Conservation (phyloP, 345 rosid species). For the Litchi chinensis region DNA sequence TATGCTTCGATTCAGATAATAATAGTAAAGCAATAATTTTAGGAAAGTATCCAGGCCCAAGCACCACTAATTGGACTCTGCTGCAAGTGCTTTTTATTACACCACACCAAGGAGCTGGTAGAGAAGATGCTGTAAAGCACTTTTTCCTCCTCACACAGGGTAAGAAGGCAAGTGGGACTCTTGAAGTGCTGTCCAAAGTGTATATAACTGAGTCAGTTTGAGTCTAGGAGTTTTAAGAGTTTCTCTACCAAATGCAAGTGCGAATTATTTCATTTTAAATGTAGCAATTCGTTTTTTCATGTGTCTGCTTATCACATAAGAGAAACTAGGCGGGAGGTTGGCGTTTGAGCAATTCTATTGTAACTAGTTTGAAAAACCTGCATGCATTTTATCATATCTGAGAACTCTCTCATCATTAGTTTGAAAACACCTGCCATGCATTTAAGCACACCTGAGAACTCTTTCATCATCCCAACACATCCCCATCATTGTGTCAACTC, state of each 20-base stretch:
- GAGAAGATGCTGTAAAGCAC: constrained; percentile 4
- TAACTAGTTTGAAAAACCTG: constrained; percentile 5
- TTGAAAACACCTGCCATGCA: background rate
- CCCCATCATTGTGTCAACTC: background rate
- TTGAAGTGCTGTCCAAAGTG: background rate
- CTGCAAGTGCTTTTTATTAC: background rate
- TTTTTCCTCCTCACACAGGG: background rate
- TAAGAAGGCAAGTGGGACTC: background rate
- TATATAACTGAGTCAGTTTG: constrained; percentile 14
- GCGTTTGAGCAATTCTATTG: constrained; percentile 4
- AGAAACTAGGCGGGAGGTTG: background rate
- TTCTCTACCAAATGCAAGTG: background rate
- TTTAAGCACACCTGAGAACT: background rate
- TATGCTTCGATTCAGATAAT: background rate
- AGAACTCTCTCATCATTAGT: background rate
- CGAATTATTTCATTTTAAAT: constrained; percentile 17
- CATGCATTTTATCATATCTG: background rate
- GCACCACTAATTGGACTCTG: background rate
- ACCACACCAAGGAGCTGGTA: background rate
- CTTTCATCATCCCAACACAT: background rate
- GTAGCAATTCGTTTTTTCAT: constrained; percentile 5
- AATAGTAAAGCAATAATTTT: background rate
- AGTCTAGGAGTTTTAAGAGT: background rate
- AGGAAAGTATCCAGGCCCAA: constrained; percentile 7
- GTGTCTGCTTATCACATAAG: background rate